Percentiles rank a stretch among this genome's conserved stretches.
Evolutionary conservation across 306 rosid species (phyloP).

Genomic region (Prinsepia uniflora): DNA sequence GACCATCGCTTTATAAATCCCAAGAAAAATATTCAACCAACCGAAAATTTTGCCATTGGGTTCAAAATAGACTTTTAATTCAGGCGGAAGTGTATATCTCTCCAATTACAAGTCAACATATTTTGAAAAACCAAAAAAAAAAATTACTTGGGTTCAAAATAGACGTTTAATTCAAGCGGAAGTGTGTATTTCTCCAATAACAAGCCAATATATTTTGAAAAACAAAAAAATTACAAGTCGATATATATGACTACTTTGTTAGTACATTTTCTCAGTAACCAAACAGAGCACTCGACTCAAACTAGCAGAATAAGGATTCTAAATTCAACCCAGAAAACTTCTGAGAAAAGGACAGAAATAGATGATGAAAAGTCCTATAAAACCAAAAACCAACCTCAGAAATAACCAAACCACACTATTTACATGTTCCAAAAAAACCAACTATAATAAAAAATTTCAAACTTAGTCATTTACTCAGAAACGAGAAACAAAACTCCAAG

Average conservation of each 20-base stretch:
- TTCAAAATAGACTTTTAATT: no score
- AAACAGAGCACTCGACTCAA: background rate
- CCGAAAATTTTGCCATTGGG: no score
- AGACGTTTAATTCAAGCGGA: no score
- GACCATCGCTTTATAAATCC: no score
- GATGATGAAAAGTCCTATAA: background rate
- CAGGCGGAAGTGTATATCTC: no score
- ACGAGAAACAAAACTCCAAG: background rate
- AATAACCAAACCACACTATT: background rate
- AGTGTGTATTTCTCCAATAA: background rate
- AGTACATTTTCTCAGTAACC: conserved; percentile 5
- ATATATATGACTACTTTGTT: background rate
- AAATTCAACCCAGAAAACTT: background rate
- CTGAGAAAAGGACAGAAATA: background rate
- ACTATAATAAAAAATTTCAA: background rate
- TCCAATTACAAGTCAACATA: no score
- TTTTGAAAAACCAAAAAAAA: no score
- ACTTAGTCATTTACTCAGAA: background rate
- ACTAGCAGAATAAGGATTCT: background rate
- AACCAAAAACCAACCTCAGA: background rate
- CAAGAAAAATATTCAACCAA: no score
- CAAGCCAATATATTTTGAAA: background rate
- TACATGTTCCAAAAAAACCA: background rate
- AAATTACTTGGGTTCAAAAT: no score
- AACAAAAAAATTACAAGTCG: background rate